Base-by-base conservation (phyloP, 768 basidiomycete genomes). In the Mycena haematopus region DNA sequence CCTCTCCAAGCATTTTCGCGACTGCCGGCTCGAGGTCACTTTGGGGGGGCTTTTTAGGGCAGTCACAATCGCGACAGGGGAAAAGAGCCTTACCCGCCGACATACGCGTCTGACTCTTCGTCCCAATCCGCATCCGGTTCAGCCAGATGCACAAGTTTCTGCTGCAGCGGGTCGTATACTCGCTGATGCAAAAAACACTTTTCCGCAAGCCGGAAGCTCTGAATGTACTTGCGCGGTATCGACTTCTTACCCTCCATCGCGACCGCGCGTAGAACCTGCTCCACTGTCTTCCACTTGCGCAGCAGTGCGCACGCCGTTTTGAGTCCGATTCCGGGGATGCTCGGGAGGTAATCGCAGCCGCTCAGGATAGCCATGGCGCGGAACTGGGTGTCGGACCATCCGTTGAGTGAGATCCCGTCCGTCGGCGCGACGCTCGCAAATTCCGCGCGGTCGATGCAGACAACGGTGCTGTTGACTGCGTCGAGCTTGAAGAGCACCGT, bases 401-500 rank as follows among this genome's bases (percentile, higher is more conserved):
- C 93, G 50, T 86, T 76, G 62, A 99, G 86, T 25, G 92, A 90
- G 69, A 94, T 88, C 52, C 86, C 84, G 47, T 82, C 74, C 25
- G 79, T 71, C 9, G 76, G 70, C 22, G 80, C 77, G 52, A 90
- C 81, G 27, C 82, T 81, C 11, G 82, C 88, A 71, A 94, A 93
- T 72, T 91, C 85, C 42, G 77, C 75, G 31, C 89, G 85, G 17
- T 84, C 85, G 67, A 94, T 88, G 53, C 82, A 84, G 14, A 84
- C 80, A 64, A 91, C 84, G n/a, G 87, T 88, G 57, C 77, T 81
- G 35, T 85, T 82, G 58, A 83, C 80, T 2, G 80, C 71, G 75
- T 99, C 96, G 29, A 99, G 82, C 76, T 99, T 99, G 83, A 93
- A 94, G n/a, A 97, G 84, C 13, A 97, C 95, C 56, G 84, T 89